Evolutionary conservation across 2,329 filamentous ascomycete genomes (phyloP).

Genomic region (Nakataea oryzae): DNA sequence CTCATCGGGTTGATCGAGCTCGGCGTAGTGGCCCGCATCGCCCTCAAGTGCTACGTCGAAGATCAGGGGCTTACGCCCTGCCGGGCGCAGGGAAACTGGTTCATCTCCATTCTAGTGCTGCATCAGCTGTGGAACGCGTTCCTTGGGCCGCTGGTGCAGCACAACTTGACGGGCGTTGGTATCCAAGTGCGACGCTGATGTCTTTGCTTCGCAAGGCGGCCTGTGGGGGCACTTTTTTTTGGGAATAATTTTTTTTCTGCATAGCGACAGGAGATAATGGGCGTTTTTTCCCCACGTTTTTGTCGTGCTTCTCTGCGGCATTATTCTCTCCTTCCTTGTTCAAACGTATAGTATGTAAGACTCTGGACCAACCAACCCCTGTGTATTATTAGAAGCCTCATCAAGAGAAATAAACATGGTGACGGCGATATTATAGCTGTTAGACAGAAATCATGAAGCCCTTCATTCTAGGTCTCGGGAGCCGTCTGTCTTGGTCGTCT

Average conservation of each 20-base stretch:
- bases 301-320: not conserved
- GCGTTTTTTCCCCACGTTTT: not conserved
- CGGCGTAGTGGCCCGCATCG: not conserved
- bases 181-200: not conserved
- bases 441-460: not conserved
- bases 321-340: too few species aligned
- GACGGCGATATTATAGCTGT: too few species aligned
- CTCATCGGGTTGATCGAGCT: not conserved
- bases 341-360: not conserved
- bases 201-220: not conserved
- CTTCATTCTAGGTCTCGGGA: not conserved
- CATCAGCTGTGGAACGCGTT: constrained; percentile 2
- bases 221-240: not conserved
- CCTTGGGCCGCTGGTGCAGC: not conserved
- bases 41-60: not conserved
- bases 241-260: not conserved
- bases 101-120: not conserved
- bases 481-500: not conserved
- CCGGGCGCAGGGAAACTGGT: not conserved
- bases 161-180: not conserved
- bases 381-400: not conserved
- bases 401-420: too few species aligned
- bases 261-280: not conserved
- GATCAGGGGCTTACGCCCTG: not conserved
- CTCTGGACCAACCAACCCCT: not conserved